Percentiles rank a stretch among this genome's conserved stretches.
Conservation (phyloP, 1,139 yeast genomes). For the Pichia sp. region DNA sequence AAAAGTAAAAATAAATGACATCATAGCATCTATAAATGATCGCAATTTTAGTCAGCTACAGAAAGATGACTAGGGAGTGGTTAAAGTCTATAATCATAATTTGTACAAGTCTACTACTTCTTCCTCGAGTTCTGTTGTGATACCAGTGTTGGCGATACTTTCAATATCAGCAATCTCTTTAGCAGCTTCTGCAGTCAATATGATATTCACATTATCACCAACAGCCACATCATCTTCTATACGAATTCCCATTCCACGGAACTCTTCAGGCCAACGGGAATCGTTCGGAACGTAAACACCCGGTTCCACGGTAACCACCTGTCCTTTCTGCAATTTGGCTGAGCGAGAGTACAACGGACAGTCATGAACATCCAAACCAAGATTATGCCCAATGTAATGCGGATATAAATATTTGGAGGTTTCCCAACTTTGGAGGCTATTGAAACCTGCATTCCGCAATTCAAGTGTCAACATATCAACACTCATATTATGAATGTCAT, state of each 20-base stretch:
- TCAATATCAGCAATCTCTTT: constrained; percentile 83
- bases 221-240: constrained; percentile 90
- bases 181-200: constrained; percentile 70
- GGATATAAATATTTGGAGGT: constrained; percentile 64
- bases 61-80: background rate
- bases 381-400: constrained; percentile 91
- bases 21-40: constrained; percentile 1
- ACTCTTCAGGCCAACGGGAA: constrained; percentile 67
- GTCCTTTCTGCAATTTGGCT: constrained; percentile 47
- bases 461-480: constrained; percentile 53
- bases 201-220: constrained; percentile 47
- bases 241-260: constrained; percentile 86
- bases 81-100: constrained; percentile 19
- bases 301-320: constrained; percentile 89
- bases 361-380: constrained; percentile 92
- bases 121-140: constrained; percentile 35
- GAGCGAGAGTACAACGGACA: constrained; percentile 53
- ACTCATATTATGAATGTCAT: constrained; percentile 71
- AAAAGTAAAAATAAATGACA: constrained; percentile 4
- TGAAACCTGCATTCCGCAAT: constrained; percentile 65
- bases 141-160: constrained; percentile 48
- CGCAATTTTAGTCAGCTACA: background rate
- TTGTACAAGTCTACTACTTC: constrained; percentile 38
- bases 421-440: constrained; percentile 41
- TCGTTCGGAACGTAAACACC: constrained; percentile 80